Conservation (phyloP, 2,329 filamentous ascomycete genomes). For the Orbilia brochopaga region DNA sequence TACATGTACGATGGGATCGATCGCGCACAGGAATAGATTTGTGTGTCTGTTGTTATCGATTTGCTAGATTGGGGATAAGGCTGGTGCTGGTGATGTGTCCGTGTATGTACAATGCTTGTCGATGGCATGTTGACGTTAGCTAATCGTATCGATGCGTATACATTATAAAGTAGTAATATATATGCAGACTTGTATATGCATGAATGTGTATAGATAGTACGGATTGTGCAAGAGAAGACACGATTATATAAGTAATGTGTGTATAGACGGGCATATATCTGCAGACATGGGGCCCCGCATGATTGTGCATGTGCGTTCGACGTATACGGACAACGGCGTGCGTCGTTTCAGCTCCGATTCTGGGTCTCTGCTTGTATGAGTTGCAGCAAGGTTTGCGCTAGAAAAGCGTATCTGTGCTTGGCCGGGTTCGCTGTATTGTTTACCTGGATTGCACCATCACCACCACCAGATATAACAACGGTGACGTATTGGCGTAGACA, state of each 20-base stretch:
- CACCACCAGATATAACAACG: neutral
- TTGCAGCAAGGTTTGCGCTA: neutral
- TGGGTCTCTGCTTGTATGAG: neutral
- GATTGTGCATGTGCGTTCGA: constrained; percentile 4
- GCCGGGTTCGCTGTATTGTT: constrained; percentile 2
- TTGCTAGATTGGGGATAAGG: constrained; percentile 39
- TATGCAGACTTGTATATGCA: too few species aligned
- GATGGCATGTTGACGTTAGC: neutral
- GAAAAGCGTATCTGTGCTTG: too few species aligned
- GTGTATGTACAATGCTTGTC: neutral
- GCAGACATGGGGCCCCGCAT: neutral
- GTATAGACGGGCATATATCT: neutral
- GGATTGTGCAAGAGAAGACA: too few species aligned
- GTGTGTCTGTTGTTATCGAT: constrained; percentile 14
- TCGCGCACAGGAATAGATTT: constrained; percentile 1
- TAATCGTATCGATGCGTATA: too few species aligned
- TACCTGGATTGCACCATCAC: neutral
- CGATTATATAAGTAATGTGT: neutral
- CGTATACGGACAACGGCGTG: neutral
- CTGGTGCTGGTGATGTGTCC: neutral
- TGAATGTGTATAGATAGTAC: too few species aligned
- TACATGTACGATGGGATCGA: too few species aligned
- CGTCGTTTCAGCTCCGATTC: neutral
- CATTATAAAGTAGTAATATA: too few species aligned
- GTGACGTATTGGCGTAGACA: neutral